phyloP scores from a whole-genome alignment of 345 rosid species.

The Viola odorata region DNA sequence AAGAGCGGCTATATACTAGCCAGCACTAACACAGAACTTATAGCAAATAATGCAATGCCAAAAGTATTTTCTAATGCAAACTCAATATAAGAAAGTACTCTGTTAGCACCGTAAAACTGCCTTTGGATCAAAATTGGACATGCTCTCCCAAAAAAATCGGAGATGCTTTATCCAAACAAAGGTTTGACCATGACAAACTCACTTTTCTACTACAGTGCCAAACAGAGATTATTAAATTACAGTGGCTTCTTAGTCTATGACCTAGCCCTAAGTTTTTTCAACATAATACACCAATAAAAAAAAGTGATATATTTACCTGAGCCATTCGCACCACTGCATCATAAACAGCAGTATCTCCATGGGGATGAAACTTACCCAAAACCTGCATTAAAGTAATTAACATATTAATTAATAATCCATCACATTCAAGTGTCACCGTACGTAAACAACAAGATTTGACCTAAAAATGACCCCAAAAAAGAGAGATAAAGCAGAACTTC shows the following conservation, averaged over 20 bases:
- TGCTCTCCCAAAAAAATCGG: no score
- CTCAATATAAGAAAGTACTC: no score
- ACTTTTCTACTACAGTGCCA: no score
- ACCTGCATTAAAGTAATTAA: conserved; percentile 37
- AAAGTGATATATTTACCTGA: conserved; percentile 46
- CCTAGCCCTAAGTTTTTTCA: neutral
- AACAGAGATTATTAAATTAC: neutral
- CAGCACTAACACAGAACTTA: no score
- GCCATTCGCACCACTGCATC: conserved; percentile 97
- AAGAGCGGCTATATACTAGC: no score
- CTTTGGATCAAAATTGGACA: no score
- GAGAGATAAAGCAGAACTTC: neutral
- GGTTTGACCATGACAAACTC: no score
- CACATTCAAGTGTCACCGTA: neutral
- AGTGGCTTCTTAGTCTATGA: neutral
- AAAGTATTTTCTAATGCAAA: no score
- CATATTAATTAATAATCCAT: neutral
- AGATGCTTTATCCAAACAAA: no score
- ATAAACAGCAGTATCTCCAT: conserved; percentile 92
- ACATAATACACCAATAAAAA: neutral
- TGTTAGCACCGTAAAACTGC: no score
- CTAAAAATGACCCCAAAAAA: neutral
- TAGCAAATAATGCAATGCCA: no score
- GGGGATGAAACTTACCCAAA: conserved; percentile 94
- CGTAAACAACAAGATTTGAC: neutral